A percentile compares a stretch with the other conserved stretches of the same genome.
Conservation (phyloP, 2,329 filamentous ascomycete genomes). For the Alternaria brassicicola region DNA sequence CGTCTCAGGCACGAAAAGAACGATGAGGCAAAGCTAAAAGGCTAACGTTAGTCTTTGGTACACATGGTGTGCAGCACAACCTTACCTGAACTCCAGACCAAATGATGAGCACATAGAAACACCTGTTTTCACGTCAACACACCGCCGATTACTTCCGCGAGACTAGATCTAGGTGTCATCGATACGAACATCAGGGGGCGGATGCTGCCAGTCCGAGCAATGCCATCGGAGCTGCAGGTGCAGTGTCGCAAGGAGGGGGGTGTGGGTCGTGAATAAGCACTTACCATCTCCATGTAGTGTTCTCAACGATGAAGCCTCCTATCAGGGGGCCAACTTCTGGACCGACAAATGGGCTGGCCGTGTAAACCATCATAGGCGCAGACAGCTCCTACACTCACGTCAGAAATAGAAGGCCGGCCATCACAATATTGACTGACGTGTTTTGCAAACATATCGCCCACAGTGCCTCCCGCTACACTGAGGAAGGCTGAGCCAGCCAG, state of each 20-base stretch:
- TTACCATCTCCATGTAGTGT: constrained; percentile 65
- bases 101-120: constrained; percentile 78
- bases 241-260: constrained; percentile 12
- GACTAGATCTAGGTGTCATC: background rate
- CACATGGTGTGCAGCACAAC: constrained; percentile 22
- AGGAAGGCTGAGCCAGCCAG: constrained; percentile 68
- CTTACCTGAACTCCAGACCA: constrained; percentile 66
- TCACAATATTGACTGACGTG: constrained; percentile 31
- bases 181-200: constrained; percentile 9
- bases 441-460: constrained; percentile 66
- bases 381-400: constrained; percentile 62
- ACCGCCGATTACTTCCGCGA: constrained; percentile 18
- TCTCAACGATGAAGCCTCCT: constrained; percentile 83
- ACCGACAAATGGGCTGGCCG: constrained; percentile 58
- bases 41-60: constrained; percentile 22
- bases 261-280: constrained; percentile 22
- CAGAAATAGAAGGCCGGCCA: constrained; percentile 8
- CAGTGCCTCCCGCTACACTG: constrained; percentile 80
- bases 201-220: constrained; percentile 3
- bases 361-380: constrained; percentile 80
- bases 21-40: constrained; percentile 65
- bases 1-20: constrained; percentile 82
- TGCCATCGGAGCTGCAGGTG: constrained; percentile 4
- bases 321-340: constrained; percentile 64
- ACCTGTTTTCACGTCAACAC: constrained; percentile 39